Percentiles rank a stretch among this genome's conserved stretches.
phyloP scores from a whole-genome alignment of 2,329 filamentous ascomycete species.

The Fusarium begoniae region DNA sequence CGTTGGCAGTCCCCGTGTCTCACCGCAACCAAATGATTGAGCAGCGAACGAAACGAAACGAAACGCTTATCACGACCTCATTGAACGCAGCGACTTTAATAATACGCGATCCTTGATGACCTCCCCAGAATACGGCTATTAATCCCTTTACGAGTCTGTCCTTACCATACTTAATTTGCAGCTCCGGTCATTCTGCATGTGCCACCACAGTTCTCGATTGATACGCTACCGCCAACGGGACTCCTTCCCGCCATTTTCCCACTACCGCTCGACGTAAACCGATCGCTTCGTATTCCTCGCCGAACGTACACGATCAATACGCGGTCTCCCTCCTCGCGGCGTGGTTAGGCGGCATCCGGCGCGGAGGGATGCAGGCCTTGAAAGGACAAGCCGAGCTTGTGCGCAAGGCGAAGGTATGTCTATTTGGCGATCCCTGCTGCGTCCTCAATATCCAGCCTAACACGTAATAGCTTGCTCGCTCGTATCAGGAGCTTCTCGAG shows the following conservation, averaged over 20 bases:
- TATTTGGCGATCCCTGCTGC: neutral
- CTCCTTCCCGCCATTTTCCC: slow-evolving; percentile 20
- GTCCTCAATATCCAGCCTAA: neutral
- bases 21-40: slow-evolving; percentile 26
- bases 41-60: slow-evolving; percentile 22
- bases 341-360: slow-evolving; percentile 38
- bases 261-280: slow-evolving; percentile 14
- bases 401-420: slow-evolving; percentile 68
- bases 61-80: slow-evolving; percentile 20
- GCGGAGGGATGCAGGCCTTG: slow-evolving; percentile 61
- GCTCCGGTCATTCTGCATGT: slow-evolving; percentile 34
- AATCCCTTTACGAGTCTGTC: slow-evolving; percentile 2
- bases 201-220: slow-evolving; percentile 19
- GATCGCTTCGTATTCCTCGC: neutral
- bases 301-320: slow-evolving; percentile 2
- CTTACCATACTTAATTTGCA: slow-evolving; percentile 19
- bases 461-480: slow-evolving; percentile 81
- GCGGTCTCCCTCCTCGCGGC: slow-evolving; percentile 32
- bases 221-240: slow-evolving; percentile 34
- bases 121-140: neutral
- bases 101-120: slow-evolving; percentile 3
- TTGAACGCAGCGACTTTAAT: neutral
- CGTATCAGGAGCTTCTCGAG: slow-evolving; percentile 96
- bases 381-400: slow-evolving; percentile 68
- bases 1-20: neutral